Percentiles rank a stretch among this genome's conserved stretches.
phyloP scores from a whole-genome alignment of 2,329 filamentous ascomycete genomes.

The Lizonia empirigonia region DNA sequence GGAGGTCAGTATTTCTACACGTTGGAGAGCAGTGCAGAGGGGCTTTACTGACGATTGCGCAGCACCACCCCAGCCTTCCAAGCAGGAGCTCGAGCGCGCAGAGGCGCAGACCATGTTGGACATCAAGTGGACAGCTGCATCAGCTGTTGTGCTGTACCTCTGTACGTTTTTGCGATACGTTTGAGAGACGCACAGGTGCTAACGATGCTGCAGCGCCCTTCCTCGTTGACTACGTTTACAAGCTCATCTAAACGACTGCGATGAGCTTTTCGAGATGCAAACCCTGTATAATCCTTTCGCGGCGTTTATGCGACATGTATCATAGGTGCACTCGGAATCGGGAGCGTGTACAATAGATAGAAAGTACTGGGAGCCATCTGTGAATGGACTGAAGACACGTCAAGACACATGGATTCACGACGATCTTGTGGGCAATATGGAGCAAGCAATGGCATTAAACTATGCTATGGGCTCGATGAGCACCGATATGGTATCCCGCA shows the following conservation, averaged over 20 bases:
- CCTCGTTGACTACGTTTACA: constrained; percentile 60
- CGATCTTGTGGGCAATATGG: not conserved
- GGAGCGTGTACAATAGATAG: constrained; percentile 16
- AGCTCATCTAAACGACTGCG: constrained; percentile 51
- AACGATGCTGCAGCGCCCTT: constrained; percentile 55
- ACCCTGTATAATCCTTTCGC: constrained; percentile 1
- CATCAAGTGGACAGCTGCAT: constrained; percentile 69
- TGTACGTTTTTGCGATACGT: constrained; percentile 65
- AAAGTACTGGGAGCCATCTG: not conserved
- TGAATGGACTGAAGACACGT: not conserved
- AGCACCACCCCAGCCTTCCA: constrained; percentile 73
- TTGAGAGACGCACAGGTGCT: not conserved
- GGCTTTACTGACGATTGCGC: constrained; percentile 12
- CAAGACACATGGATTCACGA: not conserved
- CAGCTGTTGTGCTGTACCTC: constrained; percentile 73
- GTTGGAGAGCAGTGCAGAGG: not conserved
- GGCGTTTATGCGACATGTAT: constrained; percentile 12
- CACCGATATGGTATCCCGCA: constrained; percentile 21
- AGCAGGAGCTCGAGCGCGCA: constrained; percentile 67
- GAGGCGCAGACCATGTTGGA: constrained; percentile 71
- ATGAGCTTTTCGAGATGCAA: not conserved
- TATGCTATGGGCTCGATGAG: constrained; percentile 4
- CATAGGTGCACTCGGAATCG: constrained; percentile 6
- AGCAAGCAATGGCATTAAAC: constrained; percentile 6
- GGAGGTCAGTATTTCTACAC: constrained; percentile 51